These are phyloP conservation scores for Ganoderma sp. DNA, from an alignment of 1,284 basidiomycete species.

Conservation along the genomic window DNA sequence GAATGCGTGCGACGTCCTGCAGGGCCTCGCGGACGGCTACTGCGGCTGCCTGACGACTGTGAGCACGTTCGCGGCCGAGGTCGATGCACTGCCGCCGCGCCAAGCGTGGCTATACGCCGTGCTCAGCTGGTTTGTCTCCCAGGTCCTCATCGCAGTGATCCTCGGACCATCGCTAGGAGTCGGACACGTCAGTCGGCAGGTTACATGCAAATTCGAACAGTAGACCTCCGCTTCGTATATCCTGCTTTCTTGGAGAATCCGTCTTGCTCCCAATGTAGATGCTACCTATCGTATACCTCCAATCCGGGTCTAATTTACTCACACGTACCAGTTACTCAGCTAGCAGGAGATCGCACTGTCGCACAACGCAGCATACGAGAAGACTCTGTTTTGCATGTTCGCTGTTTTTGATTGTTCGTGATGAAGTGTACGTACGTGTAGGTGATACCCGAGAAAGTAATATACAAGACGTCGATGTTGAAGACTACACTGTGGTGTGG, in stretches of 20 bases:
- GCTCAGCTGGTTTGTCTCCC: conserved; percentile 73
- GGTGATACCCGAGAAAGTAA: conserved; percentile 18
- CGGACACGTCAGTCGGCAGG: conserved; percentile 49
- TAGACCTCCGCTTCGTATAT: neutral
- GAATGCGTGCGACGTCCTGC: conserved; percentile 72
- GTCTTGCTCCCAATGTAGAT: neutral
- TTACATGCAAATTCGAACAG: conserved; percentile 41
- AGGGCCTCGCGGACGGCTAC: conserved; percentile 89
- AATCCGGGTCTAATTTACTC: neutral
- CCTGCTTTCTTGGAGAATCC: too few species aligned
- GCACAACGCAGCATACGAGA: neutral
- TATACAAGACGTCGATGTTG: conserved; percentile 24
- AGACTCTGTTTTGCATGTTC: conserved; percentile 10
- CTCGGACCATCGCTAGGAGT: conserved; percentile 75
- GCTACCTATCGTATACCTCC: neutral
- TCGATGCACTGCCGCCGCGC: conserved; percentile 61
- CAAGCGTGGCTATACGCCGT: conserved; percentile 73
- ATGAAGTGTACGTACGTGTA: conserved; percentile 11
- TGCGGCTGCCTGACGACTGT: conserved; percentile 96
- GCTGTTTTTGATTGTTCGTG: conserved; percentile 17
- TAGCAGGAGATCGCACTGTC: neutral
- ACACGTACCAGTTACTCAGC: neutral
- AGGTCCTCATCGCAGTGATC: conserved; percentile 77
- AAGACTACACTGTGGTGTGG: conserved; percentile 11
- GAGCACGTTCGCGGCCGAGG: conserved; percentile 91